Evolutionary conservation across 2,329 filamentous ascomycete genomes (phyloP), one percentile per base, ranked within the genome.

Genomic region (Lachnellula suecica): DNA sequence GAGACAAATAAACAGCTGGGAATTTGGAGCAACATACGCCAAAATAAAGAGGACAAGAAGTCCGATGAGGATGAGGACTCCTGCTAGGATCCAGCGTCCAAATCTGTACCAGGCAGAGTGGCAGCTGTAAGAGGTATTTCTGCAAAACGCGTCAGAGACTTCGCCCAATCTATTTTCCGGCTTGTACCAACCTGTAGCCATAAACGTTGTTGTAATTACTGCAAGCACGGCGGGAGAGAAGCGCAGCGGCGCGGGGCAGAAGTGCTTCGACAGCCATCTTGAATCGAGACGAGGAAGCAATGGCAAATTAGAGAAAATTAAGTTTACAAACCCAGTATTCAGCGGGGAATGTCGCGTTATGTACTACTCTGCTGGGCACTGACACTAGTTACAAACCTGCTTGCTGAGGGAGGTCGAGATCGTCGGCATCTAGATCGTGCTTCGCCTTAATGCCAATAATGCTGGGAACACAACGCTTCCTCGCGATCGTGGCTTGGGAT

Each of bases 21-120:
- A 10, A 43, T 4, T n/a, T 15, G 40, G 20, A 11, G 13, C 10
- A 23, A 52, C 57, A 9, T 58, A 61, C 59, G 58, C 31, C n/a
- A 57, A 7, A 4, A 51, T 6, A n/a, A 59, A 47, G 5, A 61
- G 4, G 9, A 62, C 19, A 9, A 55, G 2, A 7, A 62, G 8
- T 13, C 13, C 56, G 13, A 61, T n/a, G 24, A 61, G 38, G 38
- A 63, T 55, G 25, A 63, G 41, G 0, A 63, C 13, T 1, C 56
- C 61, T 2, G 59, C 49, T 1, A 63, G 45, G 15, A 63, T 42
- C 61, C 61, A 63, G 5, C 61, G 51, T 7, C 61, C 61, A 31
- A 49, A 63, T 1, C 55, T 27, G 25, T 6, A 47, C 56, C 59
- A 63, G 10, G 51, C 47, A 8, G 55, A 53, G 40, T 47, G 44